Percentiles rank a stretch among this genome's conserved stretches.
These are phyloP conservation scores for Bipolaris bicolor DNA, from an alignment of 2,329 filamentous ascomycete genomes.

Conservation along the genomic window DNA sequence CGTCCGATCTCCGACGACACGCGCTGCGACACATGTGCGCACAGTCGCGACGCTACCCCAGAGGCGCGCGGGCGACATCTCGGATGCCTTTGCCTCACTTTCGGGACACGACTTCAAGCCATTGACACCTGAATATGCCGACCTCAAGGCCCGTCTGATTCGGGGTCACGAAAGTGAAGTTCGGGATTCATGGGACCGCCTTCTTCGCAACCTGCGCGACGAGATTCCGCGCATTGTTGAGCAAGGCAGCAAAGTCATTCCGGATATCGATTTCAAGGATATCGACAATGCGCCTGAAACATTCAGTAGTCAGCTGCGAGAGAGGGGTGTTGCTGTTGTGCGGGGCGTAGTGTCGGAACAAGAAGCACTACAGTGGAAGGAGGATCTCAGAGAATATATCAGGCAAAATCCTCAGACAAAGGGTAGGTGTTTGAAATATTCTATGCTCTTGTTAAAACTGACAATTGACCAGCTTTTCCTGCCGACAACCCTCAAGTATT, in stretches of 20 bases:
- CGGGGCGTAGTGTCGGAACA: constrained; percentile 53
- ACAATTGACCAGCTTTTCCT: constrained; percentile 51
- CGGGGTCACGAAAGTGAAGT: constrained; percentile 56
- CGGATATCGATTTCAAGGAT: constrained; percentile 56
- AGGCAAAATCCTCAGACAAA: constrained; percentile 54
- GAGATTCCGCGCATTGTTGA: constrained; percentile 55
- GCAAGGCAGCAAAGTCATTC: constrained; percentile 52
- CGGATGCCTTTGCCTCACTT: constrained; percentile 57
- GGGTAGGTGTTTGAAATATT: constrained; percentile 23
- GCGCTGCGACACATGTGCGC: constrained; percentile 30
- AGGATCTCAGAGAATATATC: constrained; percentile 54
- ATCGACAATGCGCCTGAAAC: constrained; percentile 57
- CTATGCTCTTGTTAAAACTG: not conserved
- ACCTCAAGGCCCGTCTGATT: constrained; percentile 54
- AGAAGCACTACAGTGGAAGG: constrained; percentile 54
- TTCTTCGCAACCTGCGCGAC: constrained; percentile 51
- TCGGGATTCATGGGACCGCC: constrained; percentile 54
- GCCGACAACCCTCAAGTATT: constrained; percentile 57
- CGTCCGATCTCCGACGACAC: constrained; percentile 31
- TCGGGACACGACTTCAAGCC: constrained; percentile 55
- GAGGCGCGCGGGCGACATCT: constrained; percentile 58
- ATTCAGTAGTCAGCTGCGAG: constrained; percentile 64
- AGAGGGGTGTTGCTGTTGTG: constrained; percentile 60
- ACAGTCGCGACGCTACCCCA: constrained; percentile 44
- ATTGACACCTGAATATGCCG: constrained; percentile 54